Conservation (phyloP, 352 stramenopile species). For the Phytophthora rubi region DNA sequence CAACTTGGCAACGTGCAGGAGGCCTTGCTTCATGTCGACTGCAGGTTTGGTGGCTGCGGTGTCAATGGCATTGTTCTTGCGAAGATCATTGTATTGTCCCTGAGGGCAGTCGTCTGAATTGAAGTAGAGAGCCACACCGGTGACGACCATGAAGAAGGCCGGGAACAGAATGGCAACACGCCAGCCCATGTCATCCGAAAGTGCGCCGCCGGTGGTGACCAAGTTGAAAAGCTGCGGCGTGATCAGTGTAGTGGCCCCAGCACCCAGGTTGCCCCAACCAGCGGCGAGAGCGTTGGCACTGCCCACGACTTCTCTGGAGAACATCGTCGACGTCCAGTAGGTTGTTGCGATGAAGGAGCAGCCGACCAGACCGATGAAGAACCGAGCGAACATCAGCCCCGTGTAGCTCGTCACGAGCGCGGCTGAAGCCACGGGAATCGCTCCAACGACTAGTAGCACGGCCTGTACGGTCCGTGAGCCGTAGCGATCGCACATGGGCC, state of each 20-base stretch:
- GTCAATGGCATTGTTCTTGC: constrained; percentile 16
- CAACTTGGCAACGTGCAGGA: constrained; percentile 48
- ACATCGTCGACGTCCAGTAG: constrained; percentile 95
- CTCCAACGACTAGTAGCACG: constrained; percentile 73
- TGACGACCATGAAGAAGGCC: constrained; percentile 80
- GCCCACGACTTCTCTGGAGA: constrained; percentile 92
- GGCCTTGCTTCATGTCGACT: constrained; percentile 38
- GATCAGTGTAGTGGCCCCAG: constrained; percentile 87
- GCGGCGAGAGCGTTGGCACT: constrained; percentile 92
- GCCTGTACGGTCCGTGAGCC: constrained; percentile 87
- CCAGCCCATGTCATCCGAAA: constrained; percentile 88
- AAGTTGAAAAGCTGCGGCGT: constrained; percentile 90
- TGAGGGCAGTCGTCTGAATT: constrained; percentile 93
- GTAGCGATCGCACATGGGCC: constrained; percentile 93
- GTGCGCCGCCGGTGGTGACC: constrained; percentile 60
- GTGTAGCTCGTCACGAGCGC: constrained; percentile 83
- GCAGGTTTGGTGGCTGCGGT: constrained; percentile 23
- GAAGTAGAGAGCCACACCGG: constrained; percentile 71
- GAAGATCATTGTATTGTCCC: constrained; percentile 91
- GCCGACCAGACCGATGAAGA: constrained; percentile 95
- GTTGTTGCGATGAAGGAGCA: constrained; percentile 93
- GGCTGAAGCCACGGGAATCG: constrained; percentile 86
- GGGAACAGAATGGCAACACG: constrained; percentile 90
- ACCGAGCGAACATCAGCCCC: constrained; percentile 84
- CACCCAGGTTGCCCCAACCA: constrained; percentile 95